Evolutionary conservation across 2,329 filamentous ascomycete genomes (phyloP).

Genomic region (Fusarium sp.): DNA sequence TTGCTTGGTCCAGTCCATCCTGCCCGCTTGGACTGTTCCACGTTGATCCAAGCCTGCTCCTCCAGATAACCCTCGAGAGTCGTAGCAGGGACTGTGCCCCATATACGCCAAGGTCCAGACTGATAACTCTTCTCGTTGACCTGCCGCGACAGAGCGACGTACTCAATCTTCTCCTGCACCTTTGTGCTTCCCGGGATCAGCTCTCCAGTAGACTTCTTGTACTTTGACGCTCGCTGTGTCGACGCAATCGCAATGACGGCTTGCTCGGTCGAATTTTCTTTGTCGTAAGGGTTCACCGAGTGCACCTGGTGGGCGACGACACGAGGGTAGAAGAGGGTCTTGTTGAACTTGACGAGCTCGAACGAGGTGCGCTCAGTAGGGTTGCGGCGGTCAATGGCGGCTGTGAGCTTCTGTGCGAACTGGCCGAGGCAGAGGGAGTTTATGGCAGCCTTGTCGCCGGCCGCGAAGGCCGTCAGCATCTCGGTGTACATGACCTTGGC

Average conservation of each 20-base stretch:
- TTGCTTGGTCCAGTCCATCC: conserved; percentile 44
- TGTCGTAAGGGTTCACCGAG: conserved; percentile 56
- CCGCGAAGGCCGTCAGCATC: conserved; percentile 71
- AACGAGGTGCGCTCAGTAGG: conserved; percentile 59
- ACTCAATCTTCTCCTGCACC: conserved; percentile 68
- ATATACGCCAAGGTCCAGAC: conserved; percentile 69
- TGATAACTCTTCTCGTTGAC: conserved; percentile 59
- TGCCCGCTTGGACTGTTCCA: conserved; percentile 47
- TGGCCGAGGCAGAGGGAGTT: conserved; percentile 63
- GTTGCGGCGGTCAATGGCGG: conserved; percentile 64
- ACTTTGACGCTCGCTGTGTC: conserved; percentile 63
- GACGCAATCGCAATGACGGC: conserved; percentile 70
- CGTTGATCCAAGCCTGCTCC: conserved; percentile 49
- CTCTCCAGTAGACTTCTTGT: conserved; percentile 49
- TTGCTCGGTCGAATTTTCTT: conserved; percentile 55
- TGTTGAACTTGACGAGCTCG: conserved; percentile 64
- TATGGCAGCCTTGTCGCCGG: conserved; percentile 63
- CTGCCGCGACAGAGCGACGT: conserved; percentile 68
- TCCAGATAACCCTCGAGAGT: conserved; percentile 54
- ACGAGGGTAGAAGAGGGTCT: conserved; percentile 54
- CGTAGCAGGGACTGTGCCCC: conserved; percentile 70
- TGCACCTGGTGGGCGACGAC: conserved; percentile 66
- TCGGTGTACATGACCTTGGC: conserved; percentile 69
- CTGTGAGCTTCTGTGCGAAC: conserved; percentile 62
- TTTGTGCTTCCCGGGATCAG: conserved; percentile 59